These are phyloP conservation scores for Lodderomyces orthopsilosis DNA, from an alignment of 1,139 yeast species.

Conservation along the genomic window DNA sequence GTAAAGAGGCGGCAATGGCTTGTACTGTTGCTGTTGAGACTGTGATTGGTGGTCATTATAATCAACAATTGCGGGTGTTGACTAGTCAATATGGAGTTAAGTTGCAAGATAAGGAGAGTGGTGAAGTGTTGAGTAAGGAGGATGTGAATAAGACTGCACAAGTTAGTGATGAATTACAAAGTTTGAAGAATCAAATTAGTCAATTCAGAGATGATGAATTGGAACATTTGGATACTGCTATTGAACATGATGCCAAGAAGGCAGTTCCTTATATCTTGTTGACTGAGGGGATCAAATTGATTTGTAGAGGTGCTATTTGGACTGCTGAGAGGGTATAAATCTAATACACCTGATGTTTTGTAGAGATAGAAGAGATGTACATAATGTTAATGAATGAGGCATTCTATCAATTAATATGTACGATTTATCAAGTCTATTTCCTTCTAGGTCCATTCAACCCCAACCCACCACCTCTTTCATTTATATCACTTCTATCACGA, in stretches of 20 bases:
- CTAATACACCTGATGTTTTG: too few relatives aligned
- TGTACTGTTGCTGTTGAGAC: slow-evolving; percentile 99
- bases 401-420: too few relatives aligned
- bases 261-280: slow-evolving; percentile 90
- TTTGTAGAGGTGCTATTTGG: slow-evolving; percentile 88
- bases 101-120: slow-evolving; percentile 43
- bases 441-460: neutral
- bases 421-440: neutral
- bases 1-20: slow-evolving; percentile 98
- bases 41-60: slow-evolving; percentile 94
- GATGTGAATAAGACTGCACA: slow-evolving; percentile 27
- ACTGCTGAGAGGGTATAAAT: slow-evolving; percentile 79
- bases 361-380: neutral
- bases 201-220: slow-evolving; percentile 91
- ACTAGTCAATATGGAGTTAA: slow-evolving; percentile 56
- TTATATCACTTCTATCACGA: neutral
- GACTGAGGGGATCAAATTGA: slow-evolving; percentile 81
- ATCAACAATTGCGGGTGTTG: slow-evolving; percentile 78
- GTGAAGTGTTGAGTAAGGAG: slow-evolving; percentile 22
- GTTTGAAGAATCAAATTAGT: slow-evolving; percentile 60
- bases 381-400: neutral
- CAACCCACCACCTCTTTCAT: neutral
- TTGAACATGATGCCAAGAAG: slow-evolving; percentile 84
- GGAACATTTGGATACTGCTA: slow-evolving; percentile 93
- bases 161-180: slow-evolving; percentile 53